Conservation (phyloP, 2,329 filamentous ascomycete species). For the Diaporthe vaccinii region DNA sequence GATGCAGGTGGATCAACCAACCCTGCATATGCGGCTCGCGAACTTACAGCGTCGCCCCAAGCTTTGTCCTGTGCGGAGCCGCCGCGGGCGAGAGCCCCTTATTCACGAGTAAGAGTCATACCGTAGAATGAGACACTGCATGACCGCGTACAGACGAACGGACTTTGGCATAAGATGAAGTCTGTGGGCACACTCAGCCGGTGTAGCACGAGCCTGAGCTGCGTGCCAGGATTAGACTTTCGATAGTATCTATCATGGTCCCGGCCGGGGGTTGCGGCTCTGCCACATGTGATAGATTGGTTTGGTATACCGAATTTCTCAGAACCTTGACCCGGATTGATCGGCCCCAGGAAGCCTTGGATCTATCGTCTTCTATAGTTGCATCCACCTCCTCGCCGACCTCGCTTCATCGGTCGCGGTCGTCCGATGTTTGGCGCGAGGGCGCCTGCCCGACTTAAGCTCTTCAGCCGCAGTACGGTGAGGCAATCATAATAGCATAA, state of each 20-base stretch:
- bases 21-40: conserved; percentile 1
- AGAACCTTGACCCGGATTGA: conserved; percentile 16
- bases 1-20: conserved; percentile 6
- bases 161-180: background rate
- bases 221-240: background rate
- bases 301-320: background rate
- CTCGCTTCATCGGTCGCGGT: background rate
- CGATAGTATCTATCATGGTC: conserved; percentile 10
- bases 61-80: background rate
- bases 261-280: conserved; percentile 20
- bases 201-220: background rate
- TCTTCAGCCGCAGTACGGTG: background rate
- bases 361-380: background rate
- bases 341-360: conserved; percentile 10
- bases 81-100: background rate
- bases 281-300: background rate
- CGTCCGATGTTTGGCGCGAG: background rate
- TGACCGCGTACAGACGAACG: conserved; percentile 5
- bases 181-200: background rate
- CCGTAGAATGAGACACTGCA: conserved; percentile 2
- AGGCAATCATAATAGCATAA: background rate
- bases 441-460: background rate
- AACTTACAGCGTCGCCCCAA: conserved; percentile 8
- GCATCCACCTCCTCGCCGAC: background rate
- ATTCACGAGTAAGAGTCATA: conserved; percentile 18